Evolutionary conservation across 2,329 filamentous ascomycete species (phyloP), one percentile per base, ranked within the genome.

Genomic region (Dactylellina leptospora): DNA sequence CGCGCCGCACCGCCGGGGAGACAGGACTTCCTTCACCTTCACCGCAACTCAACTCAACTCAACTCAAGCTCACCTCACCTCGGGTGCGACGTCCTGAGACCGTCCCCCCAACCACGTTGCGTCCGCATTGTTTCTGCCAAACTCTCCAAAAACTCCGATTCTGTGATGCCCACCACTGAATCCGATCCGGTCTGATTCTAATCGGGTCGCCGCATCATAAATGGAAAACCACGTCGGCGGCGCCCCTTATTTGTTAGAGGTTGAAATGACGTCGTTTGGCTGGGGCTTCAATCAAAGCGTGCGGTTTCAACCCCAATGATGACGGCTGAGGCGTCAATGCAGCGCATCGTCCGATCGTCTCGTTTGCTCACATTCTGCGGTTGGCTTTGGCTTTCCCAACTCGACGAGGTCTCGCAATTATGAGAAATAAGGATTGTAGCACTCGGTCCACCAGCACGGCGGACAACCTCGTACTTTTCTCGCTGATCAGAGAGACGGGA

Each of bases 281-380:
- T 58, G 42, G 51, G 9, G 5, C 20, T n/a, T 40, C 36, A 40
- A 44, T 40, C 4, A 38, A 36, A 53, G 16, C 8, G 18, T 20
- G 25, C 20, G 28, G 23, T 33, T 25, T 48, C 16, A 50, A 36
- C 13, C 42, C 18, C 13, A 47, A 44, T 48, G 61, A 64, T 68
- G 62, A 56, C 36, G 36, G 62, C 16, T 53, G 18, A 48, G 45
- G 40, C 56, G 56, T 62, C 50, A 71, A 63, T 63, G 66, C 56
- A 50, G 45, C 50, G 47, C 55, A 61, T 69, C 55, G 55, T 27
- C 47, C 63, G 64, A 69, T 61, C 23, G 28, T 27, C 20, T 61
- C 13, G 22, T 27, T n/a, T 50, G 18, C 27, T 53, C 53, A 47
- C 30, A 53, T 38, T 25, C 59, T n/a, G 18, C 40, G 23, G n/a